Evolutionary conservation across 768 basidiomycete species (phyloP).

Genomic region (Clathrus columnatus): DNA sequence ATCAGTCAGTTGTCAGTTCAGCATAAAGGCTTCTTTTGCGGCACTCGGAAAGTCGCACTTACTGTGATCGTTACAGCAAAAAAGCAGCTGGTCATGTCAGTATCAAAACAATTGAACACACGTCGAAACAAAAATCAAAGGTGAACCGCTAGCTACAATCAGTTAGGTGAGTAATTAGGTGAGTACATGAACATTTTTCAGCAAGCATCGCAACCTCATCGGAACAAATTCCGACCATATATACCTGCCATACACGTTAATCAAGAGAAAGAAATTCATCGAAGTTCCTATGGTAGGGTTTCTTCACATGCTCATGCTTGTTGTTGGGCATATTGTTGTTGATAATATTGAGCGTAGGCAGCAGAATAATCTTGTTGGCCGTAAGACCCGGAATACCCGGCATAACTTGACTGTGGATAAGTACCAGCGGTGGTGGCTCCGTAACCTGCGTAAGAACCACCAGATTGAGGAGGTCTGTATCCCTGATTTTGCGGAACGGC

Average conservation of each 20-base stretch:
- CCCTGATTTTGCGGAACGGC: constrained; percentile 35
- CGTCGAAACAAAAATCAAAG: constrained; percentile 1
- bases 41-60: neutral
- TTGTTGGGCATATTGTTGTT: constrained; percentile 79
- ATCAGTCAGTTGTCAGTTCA: neutral
- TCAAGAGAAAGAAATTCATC: neutral
- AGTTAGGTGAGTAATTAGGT: constrained; percentile 10
- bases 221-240: constrained; percentile 4
- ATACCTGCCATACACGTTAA: constrained; percentile 7
- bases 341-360: constrained; percentile 82
- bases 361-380: constrained; percentile 60
- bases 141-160: constrained; percentile 11
- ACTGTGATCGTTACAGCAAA: neutral
- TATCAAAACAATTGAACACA: neutral
- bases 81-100: neutral
- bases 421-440: constrained; percentile 22
- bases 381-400: constrained; percentile 28
- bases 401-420: constrained; percentile 31
- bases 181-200: constrained; percentile 4
- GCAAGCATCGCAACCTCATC: constrained; percentile 1
- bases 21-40: neutral
- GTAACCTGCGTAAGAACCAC: constrained; percentile 27
- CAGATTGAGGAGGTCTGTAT: constrained; percentile 57
- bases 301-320: constrained; percentile 40
- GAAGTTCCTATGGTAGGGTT: neutral